These are phyloP conservation scores for Pulveroboletus sp. DNA, from an alignment of 1,284 basidiomycete species.

Conservation along the genomic window DNA sequence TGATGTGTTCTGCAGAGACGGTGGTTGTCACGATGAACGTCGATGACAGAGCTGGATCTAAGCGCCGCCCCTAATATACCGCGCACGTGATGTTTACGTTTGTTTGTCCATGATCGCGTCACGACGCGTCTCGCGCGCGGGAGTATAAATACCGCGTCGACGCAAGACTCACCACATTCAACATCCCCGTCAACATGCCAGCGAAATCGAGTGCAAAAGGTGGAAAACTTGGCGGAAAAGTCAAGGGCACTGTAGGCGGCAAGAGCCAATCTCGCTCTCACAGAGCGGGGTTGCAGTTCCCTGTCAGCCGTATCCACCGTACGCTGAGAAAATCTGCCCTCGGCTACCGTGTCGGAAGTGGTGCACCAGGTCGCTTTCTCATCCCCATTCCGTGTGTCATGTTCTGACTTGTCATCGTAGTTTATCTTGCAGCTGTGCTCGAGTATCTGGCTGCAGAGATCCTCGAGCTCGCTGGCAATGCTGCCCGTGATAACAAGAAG, in stretches of 20 bases:
- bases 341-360: slow-evolving; percentile 60
- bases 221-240: slow-evolving; percentile 54
- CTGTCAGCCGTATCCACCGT: slow-evolving; percentile 79
- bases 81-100: slow-evolving; percentile 42
- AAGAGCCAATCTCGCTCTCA: slow-evolving; percentile 76
- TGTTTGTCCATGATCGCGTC: slow-evolving; percentile 41
- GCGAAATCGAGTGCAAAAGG: slow-evolving; percentile 47
- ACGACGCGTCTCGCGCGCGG: slow-evolving; percentile 40
- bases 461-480: slow-evolving; percentile 76
- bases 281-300: slow-evolving; percentile 83
- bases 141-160: slow-evolving; percentile 42
- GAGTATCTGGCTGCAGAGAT: slow-evolving; percentile 77
- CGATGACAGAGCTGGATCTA: slow-evolving; percentile 16
- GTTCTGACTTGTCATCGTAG: slow-evolving; percentile 35
- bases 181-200: slow-evolving; percentile 24
- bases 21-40: slow-evolving; percentile 27
- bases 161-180: not conserved
- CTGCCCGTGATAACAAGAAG: slow-evolving; percentile 69
- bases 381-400: slow-evolving; percentile 9
- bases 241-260: slow-evolving; percentile 42
- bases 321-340: slow-evolving; percentile 72
- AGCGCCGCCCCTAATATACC: slow-evolving; percentile 42
- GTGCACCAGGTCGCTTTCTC: slow-evolving; percentile 48
- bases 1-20: not conserved
- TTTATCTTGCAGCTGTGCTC: slow-evolving; percentile 75